These are phyloP conservation scores for Vickermania spadyakhi DNA, from an alignment of 208 protist genomes.

Conservation along the genomic window DNA sequence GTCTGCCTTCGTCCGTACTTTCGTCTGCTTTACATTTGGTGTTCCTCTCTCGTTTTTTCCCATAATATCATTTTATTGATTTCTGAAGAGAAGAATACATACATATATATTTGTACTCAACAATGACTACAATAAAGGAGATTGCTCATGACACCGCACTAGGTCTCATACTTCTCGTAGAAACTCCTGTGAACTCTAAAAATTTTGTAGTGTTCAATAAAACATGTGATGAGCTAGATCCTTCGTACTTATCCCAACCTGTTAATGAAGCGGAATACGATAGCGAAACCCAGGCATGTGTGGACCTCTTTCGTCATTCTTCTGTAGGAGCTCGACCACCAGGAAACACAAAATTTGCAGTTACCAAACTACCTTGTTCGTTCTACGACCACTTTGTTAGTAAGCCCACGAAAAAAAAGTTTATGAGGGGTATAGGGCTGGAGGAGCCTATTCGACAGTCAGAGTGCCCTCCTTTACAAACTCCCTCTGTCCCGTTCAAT, in stretches of 20 bases:
- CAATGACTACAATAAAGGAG: not conserved
- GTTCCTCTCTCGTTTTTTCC: no score
- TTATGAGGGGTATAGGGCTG: not conserved
- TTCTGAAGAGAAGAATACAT: no score
- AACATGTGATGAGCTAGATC: slow-evolving; percentile 6
- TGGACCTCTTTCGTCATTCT: slow-evolving; percentile 2
- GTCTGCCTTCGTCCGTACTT: no score
- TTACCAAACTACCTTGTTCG: not conserved
- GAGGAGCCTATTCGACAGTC: not conserved
- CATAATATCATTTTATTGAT: no score
- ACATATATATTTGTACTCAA: no score
- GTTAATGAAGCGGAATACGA: slow-evolving; percentile 14
- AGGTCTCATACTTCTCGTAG: not conserved
- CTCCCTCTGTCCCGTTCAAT: no score
- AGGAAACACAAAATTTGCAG: not conserved
- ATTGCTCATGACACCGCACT: not conserved
- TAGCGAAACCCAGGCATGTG: slow-evolving; percentile 12
- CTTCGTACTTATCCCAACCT: slow-evolving; percentile 3
- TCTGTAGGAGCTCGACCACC: not conserved
- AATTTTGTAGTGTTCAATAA: slow-evolving; percentile 8
- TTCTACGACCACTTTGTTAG: slow-evolving; percentile 12
- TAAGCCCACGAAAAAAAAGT: slow-evolving; percentile 10
- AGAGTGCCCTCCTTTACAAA: no score
- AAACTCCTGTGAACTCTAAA: not conserved
- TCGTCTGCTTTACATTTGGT: no score